Conservation (phyloP, 352 stramenopile genomes). For the Peronosclerospora sorghi region DNA sequence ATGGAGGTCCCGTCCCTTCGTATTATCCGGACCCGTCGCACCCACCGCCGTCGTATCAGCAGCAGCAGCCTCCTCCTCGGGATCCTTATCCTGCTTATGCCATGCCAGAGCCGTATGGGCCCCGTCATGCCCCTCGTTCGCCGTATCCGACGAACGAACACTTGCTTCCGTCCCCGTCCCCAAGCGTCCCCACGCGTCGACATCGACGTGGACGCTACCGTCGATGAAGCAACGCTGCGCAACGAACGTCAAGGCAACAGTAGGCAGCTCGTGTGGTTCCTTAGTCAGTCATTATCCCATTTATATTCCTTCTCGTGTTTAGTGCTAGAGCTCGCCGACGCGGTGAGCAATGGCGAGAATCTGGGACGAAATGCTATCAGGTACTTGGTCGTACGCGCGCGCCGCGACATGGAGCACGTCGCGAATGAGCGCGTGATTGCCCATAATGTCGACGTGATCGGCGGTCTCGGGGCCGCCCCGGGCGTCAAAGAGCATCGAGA, state of each 20-base stretch:
- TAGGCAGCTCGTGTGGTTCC: no score
- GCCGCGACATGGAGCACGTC: constrained; percentile 53
- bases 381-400: constrained; percentile 59
- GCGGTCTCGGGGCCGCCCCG: constrained; percentile 61
- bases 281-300: no score
- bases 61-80: constrained; percentile 12
- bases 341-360: constrained; percentile 55
- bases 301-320: no score
- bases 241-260: no score
- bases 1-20: constrained; percentile 5
- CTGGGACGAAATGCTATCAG: constrained; percentile 52
- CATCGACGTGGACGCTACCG: constrained; percentile 27
- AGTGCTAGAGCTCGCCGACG: constrained; percentile 35
- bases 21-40: constrained; percentile 24
- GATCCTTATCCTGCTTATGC: constrained; percentile 18
- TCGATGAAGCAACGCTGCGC: constrained; percentile 14
- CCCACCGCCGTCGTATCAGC: constrained; percentile 9
- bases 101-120: constrained; percentile 2
- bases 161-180: constrained; percentile 17
- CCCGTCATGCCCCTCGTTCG: constrained; percentile 9
- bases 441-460: constrained; percentile 94
- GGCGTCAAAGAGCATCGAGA: constrained; percentile 64
- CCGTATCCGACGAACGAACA: constrained; percentile 18
- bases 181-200: constrained; percentile 15
- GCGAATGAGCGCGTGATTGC: constrained; percentile 86